A percentile compares a stretch with the other conserved stretches of the same genome.
phyloP scores from a whole-genome alignment of 768 basidiomycete species.

The Psilocybe tampanensis region DNA sequence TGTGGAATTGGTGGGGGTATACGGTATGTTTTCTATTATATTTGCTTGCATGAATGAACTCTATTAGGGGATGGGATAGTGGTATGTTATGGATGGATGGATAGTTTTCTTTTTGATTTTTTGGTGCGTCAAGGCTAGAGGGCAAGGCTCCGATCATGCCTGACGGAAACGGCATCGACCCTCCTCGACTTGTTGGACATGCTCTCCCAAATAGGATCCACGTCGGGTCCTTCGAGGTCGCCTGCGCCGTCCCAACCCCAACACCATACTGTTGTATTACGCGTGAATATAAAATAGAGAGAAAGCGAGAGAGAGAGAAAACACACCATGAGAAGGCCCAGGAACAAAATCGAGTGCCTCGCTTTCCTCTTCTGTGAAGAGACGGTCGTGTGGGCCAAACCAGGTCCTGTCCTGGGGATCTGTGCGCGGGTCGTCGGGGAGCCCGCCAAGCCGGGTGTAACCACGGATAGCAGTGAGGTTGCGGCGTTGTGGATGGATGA shows the following conservation, averaged over 20 bases:
- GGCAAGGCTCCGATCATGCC: slow-evolving; percentile 61
- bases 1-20: too few species aligned
- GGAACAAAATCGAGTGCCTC: slow-evolving; percentile 74
- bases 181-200: slow-evolving; percentile 69
- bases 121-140: slow-evolving; percentile 9
- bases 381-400: slow-evolving; percentile 96
- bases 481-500: slow-evolving; percentile 87
- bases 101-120: not conserved
- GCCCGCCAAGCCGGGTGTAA: slow-evolving; percentile 88
- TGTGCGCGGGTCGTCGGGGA: slow-evolving; percentile 93
- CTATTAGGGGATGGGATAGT: too few species aligned
- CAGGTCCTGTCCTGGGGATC: slow-evolving; percentile 98
- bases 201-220: slow-evolving; percentile 95
- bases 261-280: slow-evolving; percentile 91
- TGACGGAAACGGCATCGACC: slow-evolving; percentile 63
- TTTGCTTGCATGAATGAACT: too few species aligned
- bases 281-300: not conserved
- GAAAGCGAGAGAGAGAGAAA: not conserved
- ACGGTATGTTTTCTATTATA: too few species aligned
- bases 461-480: slow-evolving; percentile 97
- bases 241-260: slow-evolving; percentile 99
- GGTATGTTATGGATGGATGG: too few species aligned
- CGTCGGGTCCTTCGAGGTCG: slow-evolving; percentile 95
- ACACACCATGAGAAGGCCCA: slow-evolving; percentile 87
- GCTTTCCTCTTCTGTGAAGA: slow-evolving; percentile 89